Percentiles rank a stretch among this genome's conserved stretches.
Conservation (phyloP, 1,284 basidiomycete species). For the Cryptococcus amylolentus region DNA sequence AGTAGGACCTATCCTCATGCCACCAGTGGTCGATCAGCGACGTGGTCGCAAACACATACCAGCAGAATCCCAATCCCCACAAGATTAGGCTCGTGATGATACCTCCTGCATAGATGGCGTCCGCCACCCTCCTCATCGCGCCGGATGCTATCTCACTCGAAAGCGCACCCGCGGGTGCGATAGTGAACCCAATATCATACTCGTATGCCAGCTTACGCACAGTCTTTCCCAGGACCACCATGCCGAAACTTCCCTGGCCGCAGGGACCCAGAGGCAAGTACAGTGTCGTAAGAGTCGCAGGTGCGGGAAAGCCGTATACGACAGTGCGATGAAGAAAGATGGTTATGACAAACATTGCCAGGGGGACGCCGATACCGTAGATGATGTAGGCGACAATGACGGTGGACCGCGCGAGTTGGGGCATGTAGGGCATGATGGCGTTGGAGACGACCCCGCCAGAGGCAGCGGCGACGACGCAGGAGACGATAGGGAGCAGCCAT, state of each 20-base stretch:
- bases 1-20: conserved; percentile 15
- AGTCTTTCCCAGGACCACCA: conserved; percentile 56
- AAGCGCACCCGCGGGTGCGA: conserved; percentile 7
- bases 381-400: conserved; percentile 53
- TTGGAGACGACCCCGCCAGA: conserved; percentile 61
- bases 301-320: conserved; percentile 47
- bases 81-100: conserved; percentile 45
- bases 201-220: conserved; percentile 53
- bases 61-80: conserved; percentile 52
- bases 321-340: conserved; percentile 56
- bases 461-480: conserved; percentile 65
- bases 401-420: conserved; percentile 58
- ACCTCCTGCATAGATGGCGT: conserved; percentile 50
- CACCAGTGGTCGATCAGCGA: conserved; percentile 30
- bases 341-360: conserved; percentile 60
- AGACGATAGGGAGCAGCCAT: conserved; percentile 70
- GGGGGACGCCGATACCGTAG: conserved; percentile 50
- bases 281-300: conserved; percentile 57
- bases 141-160: conserved; percentile 16
- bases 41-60: conserved; percentile 48
- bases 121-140: conserved; percentile 26
- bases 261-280: conserved; percentile 60
- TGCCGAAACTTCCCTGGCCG: conserved; percentile 62
- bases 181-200: conserved; percentile 33
- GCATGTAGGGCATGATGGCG: conserved; percentile 53